These are phyloP conservation scores for Mortierella sp. DNA, from an alignment of 371 early-diverging fungal genomes.

Conservation along the genomic window DNA sequence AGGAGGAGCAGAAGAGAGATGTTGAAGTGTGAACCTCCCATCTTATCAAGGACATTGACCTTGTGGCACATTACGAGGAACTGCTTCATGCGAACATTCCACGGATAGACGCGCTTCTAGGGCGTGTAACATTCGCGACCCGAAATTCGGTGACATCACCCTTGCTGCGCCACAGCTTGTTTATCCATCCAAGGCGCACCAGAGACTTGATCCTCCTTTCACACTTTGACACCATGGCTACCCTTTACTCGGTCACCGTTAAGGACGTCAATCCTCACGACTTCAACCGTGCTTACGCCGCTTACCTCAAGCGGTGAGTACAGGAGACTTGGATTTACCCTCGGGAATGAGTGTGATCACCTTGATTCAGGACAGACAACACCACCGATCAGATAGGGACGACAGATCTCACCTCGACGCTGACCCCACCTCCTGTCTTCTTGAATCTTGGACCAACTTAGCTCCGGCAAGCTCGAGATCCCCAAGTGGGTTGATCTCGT, in stretches of 20 bases:
- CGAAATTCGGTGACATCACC: no score
- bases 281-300: constrained; percentile 97
- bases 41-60: no score
- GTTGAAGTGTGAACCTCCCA: no score
- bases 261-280: constrained; percentile 95
- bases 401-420: constrained; percentile 9
- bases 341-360: constrained; percentile 12
- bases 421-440: constrained; percentile 36
- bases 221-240: constrained; percentile 47
- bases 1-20: no score
- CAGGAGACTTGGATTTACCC: constrained; percentile 3
- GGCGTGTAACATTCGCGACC: no score
- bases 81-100: no score
- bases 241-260: constrained; percentile 77
- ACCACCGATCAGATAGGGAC: background rate
- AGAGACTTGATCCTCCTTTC: constrained; percentile 37
- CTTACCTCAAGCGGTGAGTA: constrained; percentile 76
- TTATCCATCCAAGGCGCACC: no score
- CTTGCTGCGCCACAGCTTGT: no score
- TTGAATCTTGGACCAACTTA: constrained; percentile 86
- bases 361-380: no score
- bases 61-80: no score
- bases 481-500: constrained; percentile 98
- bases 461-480: constrained; percentile 96
- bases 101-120: no score